Evolutionary conservation across 495 filamentous ascomycete species (phyloP).

Genomic region (Pseudomonodictys pantanalensis): DNA sequence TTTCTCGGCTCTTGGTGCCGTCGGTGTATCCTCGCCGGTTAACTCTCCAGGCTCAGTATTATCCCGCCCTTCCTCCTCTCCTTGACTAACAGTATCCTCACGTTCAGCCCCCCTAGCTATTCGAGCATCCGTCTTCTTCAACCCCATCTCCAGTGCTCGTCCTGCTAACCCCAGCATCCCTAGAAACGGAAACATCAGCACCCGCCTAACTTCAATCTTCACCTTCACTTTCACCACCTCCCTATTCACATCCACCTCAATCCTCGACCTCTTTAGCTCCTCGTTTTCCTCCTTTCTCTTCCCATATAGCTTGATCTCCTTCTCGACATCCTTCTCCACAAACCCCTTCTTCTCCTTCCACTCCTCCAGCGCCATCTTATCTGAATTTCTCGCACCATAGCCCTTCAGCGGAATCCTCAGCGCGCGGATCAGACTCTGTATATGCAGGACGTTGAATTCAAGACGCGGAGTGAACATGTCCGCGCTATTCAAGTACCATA

Average conservation of each 20-base stretch:
- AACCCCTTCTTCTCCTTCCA: slow-evolving; percentile 4
- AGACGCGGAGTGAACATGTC: slow-evolving; percentile 7
- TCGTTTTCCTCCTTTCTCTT: neutral
- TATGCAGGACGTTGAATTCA: slow-evolving; percentile 16
- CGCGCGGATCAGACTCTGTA: slow-evolving; percentile 1
- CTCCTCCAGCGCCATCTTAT: neutral
- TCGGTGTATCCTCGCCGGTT: neutral
- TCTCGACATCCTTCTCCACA: neutral
- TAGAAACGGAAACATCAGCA: neutral
- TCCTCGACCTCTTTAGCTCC: neutral
- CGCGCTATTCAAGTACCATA: slow-evolving; percentile 7
- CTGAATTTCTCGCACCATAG: slow-evolving; percentile 1
- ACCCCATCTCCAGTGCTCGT: neutral
- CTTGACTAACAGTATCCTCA: neutral
- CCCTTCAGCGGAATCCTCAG: slow-evolving; percentile 8
- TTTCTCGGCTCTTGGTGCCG: neutral
- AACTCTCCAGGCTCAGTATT: neutral
- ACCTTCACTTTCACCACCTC: neutral
- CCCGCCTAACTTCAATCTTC: neutral
- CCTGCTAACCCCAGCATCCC: neutral
- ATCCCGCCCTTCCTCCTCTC: neutral
- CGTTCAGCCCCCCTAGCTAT: neutral
- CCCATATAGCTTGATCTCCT: neutral
- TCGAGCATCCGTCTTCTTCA: neutral
- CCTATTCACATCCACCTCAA: neutral